Evolutionary conservation across 2,329 filamentous ascomycete species (phyloP), one percentile per base, ranked within the genome.

Genomic region (Sporothrix variecibatus): DNA sequence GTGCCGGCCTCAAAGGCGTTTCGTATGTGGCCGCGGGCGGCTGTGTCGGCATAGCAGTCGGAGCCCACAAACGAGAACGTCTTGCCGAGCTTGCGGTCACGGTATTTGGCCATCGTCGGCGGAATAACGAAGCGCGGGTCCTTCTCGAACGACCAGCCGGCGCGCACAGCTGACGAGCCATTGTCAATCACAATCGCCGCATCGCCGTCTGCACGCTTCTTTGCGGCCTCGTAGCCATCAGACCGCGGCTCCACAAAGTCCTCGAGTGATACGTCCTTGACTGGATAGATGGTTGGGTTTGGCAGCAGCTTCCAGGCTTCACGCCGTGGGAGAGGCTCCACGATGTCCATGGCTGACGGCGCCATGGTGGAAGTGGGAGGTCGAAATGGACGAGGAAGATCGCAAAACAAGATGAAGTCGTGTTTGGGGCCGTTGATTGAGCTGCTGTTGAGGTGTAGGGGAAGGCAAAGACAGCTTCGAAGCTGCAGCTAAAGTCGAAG

Each of bases 11-110:
- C 96, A 79, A 98, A 98, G 0, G 95, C 92, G 81, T 94, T 93
- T 81, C 95, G 92, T 75, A 97, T 92, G 81, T 98, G 96, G 12
- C 94, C 94, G 73, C 94, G 89, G 28, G 96, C 94, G 0, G 94
- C 97, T 34, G 95, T 96, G 83, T 99, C 96, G 76, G 95, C 92
- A 80, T 96, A 98, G 80, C 97, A 94, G 84, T 99, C 96, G 78
- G 91, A 90, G 73, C 96, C 96, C 62, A 97, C 92, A 81, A 98
- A 98, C 34, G 93, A 94, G 81, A 97, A 97, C 31, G 94, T 97
- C 83, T 94, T 94, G 80, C 93, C 93, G 67, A 97, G 85, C 82
- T 98, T 99, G 78, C 96, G 92, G 82, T 99, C 96, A 80, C 95
- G 92, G 82, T 97, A 99, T 80, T 95, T 94, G 77, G 96, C 92